A percentile compares a stretch with the other conserved stretches of the same genome.
phyloP scores from a whole-genome alignment of 1,139 yeast genomes.

The Petasospora fabianii region DNA sequence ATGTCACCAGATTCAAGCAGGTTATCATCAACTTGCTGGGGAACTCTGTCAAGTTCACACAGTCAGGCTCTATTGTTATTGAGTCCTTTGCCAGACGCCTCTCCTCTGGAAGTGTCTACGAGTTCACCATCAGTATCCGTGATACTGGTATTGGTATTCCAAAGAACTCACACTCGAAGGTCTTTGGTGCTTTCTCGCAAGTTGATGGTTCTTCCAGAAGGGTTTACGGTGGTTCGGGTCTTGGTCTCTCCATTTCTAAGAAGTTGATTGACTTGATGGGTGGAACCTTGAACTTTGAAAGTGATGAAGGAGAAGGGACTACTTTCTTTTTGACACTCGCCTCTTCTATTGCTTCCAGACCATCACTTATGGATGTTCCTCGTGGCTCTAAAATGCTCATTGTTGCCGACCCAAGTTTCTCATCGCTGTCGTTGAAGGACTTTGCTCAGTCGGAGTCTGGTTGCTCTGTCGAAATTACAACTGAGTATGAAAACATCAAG shows the following conservation, averaged over 20 bases:
- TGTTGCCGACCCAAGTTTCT: constrained; percentile 34
- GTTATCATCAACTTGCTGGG: constrained; percentile 53
- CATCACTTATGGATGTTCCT: constrained; percentile 16
- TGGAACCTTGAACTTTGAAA: constrained; percentile 49
- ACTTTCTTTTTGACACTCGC: constrained; percentile 41
- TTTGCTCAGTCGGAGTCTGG: constrained; percentile 24
- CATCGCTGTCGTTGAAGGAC: constrained; percentile 35
- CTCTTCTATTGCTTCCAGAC: constrained; percentile 23
- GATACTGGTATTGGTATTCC: constrained; percentile 68
- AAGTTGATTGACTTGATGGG: constrained; percentile 58
- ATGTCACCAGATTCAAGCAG: constrained; percentile 50
- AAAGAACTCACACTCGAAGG: constrained; percentile 41
- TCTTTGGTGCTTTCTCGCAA: constrained; percentile 58
- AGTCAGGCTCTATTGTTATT: constrained; percentile 44
- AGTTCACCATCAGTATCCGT: constrained; percentile 40
- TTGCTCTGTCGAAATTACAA: constrained; percentile 7
- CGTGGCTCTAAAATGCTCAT: constrained; percentile 33
- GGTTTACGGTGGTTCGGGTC: constrained; percentile 57
- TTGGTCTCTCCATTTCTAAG: constrained; percentile 58
- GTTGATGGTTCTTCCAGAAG: constrained; percentile 59
- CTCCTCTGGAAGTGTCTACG: constrained; percentile 37
- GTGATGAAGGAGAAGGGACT: constrained; percentile 50
- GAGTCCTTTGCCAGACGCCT: constrained; percentile 36
- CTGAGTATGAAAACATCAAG: background rate
- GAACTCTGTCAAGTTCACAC: constrained; percentile 55